A percentile compares a stretch with the other conserved stretches of the same genome.
Conservation (phyloP, 257 asterid genomes). For the Phtheirospermum japonicum region DNA sequence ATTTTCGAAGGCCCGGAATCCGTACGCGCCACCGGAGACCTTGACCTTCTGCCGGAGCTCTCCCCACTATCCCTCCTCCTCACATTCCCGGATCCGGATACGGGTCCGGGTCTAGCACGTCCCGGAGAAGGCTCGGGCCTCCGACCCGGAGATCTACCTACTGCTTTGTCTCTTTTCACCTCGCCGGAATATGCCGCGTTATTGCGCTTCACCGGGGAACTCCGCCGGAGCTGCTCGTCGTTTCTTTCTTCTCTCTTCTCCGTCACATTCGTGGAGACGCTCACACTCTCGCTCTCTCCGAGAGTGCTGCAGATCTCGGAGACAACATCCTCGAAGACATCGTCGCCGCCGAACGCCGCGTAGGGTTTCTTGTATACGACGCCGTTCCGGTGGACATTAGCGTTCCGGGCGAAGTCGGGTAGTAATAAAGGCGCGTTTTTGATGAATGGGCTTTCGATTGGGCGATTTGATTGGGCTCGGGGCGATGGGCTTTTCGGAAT, state of each 20-base stretch:
- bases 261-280: slow-evolving; percentile 29
- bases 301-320: slow-evolving; percentile 46
- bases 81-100: slow-evolving; percentile 34
- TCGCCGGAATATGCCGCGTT: slow-evolving; percentile 43
- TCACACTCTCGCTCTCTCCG: slow-evolving; percentile 37
- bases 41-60: slow-evolving; percentile 61
- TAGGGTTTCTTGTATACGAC: slow-evolving; percentile 28
- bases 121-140: slow-evolving; percentile 54
- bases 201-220: slow-evolving; percentile 49
- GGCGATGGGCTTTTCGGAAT: slow-evolving; percentile 27
- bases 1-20: slow-evolving; percentile 32
- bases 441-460: slow-evolving; percentile 35
- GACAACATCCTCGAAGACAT: slow-evolving; percentile 29
- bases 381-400: slow-evolving; percentile 25
- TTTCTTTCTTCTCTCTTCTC: slow-evolving; percentile 31
- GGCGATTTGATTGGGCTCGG: slow-evolving; percentile 10
- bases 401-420: not conserved
- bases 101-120: slow-evolving; percentile 38
- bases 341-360: slow-evolving; percentile 27
- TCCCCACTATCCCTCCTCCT: slow-evolving; percentile 48
- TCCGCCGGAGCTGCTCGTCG: slow-evolving; percentile 40
- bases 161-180: slow-evolving; percentile 26
- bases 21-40: slow-evolving; percentile 57
- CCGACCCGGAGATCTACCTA: slow-evolving; percentile 51
- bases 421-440: slow-evolving; percentile 34